Percentiles rank a stretch among this genome's conserved stretches.
These are phyloP conservation scores for Colletotrichum godetiae DNA, from an alignment of 2,329 filamentous ascomycete species.

Conservation along the genomic window DNA sequence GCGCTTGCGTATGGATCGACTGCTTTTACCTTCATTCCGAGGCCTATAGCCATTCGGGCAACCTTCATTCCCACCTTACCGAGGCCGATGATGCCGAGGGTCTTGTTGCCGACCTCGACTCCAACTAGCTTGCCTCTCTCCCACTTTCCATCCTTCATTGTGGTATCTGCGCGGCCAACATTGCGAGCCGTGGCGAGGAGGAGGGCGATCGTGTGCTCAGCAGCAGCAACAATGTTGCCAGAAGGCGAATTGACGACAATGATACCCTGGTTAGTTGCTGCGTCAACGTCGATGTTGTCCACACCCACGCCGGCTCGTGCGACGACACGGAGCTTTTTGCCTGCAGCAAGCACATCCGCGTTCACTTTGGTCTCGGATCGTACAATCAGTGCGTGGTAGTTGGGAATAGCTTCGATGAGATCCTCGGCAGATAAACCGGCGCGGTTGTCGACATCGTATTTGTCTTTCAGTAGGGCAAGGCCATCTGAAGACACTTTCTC, in stretches of 20 bases:
- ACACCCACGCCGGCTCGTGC: constrained; percentile 85
- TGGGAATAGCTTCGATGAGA: constrained; percentile 73
- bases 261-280: constrained; percentile 78
- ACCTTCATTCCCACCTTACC: constrained; percentile 89
- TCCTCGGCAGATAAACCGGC: constrained; percentile 72
- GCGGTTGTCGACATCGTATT: constrained; percentile 77
- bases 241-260: constrained; percentile 84
- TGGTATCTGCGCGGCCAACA: constrained; percentile 76
- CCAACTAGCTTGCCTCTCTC: constrained; percentile 80
- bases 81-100: constrained; percentile 79
- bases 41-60: constrained; percentile 79
- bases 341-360: constrained; percentile 72
- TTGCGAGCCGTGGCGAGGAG: constrained; percentile 81
- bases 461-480: constrained; percentile 72
- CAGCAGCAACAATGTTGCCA: constrained; percentile 84
- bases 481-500: constrained; percentile 87
- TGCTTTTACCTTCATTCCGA: constrained; percentile 81
- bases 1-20: constrained; percentile 83
- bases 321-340: constrained; percentile 78
- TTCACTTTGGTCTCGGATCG: constrained; percentile 87
- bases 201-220: constrained; percentile 81
- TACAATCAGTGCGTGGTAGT: constrained; percentile 82
- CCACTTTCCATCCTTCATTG: constrained; percentile 79
- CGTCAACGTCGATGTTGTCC: constrained; percentile 82
- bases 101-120: constrained; percentile 82